Conservation (phyloP, 1,284 basidiomycete species). For the Ceratobasidium sp. region DNA sequence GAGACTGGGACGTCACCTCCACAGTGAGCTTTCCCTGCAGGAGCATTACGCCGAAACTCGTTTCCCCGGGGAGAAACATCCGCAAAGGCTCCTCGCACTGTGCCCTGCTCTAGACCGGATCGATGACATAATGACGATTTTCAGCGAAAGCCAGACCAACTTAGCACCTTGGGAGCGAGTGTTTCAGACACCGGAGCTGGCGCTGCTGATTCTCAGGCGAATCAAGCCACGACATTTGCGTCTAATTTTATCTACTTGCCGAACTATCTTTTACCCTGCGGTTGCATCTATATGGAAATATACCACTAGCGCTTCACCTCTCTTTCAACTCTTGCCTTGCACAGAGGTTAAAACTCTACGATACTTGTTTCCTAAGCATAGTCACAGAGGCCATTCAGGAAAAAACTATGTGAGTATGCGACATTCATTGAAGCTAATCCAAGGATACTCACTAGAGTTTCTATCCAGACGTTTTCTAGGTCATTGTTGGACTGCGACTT, state of each 20-base stretch:
- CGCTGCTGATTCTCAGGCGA: not conserved
- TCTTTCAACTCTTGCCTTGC: not conserved
- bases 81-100: not conserved
- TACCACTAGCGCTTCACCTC: not conserved
- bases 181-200: constrained; percentile 4
- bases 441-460: no score
- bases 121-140: not conserved
- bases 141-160: not conserved
- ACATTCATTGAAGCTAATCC: not conserved
- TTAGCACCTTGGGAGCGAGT: not conserved
- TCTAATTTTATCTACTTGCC: not conserved
- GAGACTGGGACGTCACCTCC: no score
- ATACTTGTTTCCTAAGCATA: not conserved
- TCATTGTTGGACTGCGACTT: not conserved
- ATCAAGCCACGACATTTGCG: not conserved
- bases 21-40: no score
- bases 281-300: not conserved
- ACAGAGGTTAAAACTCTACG: not conserved
- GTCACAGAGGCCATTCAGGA: not conserved
- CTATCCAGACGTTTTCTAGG: not conserved
- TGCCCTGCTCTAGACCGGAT: not conserved
- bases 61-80: not conserved
- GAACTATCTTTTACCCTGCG: not conserved
- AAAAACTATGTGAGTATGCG: not conserved
- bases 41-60: no score